These are phyloP conservation scores for Chlamydomonas sp. DNA, from an alignment of 139 green algal species.

Conservation along the genomic window DNA sequence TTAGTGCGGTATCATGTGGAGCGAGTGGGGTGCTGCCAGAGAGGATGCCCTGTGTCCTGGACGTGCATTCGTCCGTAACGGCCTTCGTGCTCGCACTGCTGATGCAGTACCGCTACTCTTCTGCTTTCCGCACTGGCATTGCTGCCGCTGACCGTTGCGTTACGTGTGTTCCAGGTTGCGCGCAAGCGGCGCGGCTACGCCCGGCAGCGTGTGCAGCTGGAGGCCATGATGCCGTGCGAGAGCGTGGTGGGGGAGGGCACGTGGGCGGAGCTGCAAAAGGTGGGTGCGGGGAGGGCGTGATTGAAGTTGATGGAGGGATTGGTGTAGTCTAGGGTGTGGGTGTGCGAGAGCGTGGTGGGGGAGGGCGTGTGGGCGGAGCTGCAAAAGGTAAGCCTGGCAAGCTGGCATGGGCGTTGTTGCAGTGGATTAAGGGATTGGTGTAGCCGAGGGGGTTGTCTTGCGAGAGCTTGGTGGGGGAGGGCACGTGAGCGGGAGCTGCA, in stretches of 20 bases:
- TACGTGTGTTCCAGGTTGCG: neutral
- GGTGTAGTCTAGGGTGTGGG: neutral
- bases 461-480: neutral
- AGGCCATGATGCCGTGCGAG: neutral
- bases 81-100: neutral
- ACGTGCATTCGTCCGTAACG: neutral
- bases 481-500: neutral
- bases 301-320: too few species aligned
- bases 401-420: neutral
- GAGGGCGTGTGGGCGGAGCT: neutral
- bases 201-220: slow-evolving; percentile 14
- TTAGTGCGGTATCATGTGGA: too few species aligned
- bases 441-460: neutral
- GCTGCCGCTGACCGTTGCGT: too few species aligned
- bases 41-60: neutral
- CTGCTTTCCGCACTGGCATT: too few species aligned
- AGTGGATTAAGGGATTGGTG: too few species aligned
- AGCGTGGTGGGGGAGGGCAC: slow-evolving; percentile 7
- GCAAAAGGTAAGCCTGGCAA: too few species aligned
- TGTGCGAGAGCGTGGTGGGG: neutral
- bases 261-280: slow-evolving; percentile 15
- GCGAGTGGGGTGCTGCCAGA: too few species aligned
- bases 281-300: neutral
- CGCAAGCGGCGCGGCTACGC: slow-evolving; percentile 4
- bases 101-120: neutral